Conservation (phyloP, 371 early-diverging fungal species). For the Apophysomyces variabilis region DNA sequence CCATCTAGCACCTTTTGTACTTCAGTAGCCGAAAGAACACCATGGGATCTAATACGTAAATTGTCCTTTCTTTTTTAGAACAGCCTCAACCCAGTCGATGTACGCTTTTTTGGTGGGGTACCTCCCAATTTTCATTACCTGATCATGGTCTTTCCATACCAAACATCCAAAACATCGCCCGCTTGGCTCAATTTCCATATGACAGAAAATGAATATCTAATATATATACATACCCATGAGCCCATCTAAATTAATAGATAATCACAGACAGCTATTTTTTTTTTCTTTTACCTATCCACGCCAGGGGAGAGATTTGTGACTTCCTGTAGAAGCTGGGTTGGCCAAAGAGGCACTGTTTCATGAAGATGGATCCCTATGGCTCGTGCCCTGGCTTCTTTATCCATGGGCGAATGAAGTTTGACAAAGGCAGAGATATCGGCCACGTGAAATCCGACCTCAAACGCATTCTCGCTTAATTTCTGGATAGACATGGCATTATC, state of each 20-base stretch:
- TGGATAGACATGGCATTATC: slow-evolving; percentile 91
- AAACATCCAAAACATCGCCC: slow-evolving; percentile 63
- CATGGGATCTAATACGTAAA: slow-evolving; percentile 67
- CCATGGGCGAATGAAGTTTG: slow-evolving; percentile 79
- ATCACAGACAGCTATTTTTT: neutral
- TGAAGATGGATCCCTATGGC: slow-evolving; percentile 93
- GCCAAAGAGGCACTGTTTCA: slow-evolving; percentile 95
- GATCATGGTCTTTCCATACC: slow-evolving; percentile 83
- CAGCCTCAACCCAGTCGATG: too few species aligned
- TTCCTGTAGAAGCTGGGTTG: slow-evolving; percentile 83
- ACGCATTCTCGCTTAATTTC: slow-evolving; percentile 61
- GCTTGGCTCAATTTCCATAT: slow-evolving; percentile 79
- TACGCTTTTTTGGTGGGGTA: neutral
- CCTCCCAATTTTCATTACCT: slow-evolving; percentile 32
- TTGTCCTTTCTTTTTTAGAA: slow-evolving; percentile 28
- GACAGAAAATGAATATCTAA: slow-evolving; percentile 84
- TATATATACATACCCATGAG: too few species aligned
- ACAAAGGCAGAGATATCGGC: slow-evolving; percentile 98
- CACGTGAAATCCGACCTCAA: slow-evolving; percentile 94
- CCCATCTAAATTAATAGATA: too few species aligned
- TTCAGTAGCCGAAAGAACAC: slow-evolving; percentile 77
- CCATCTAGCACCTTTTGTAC: slow-evolving; percentile 82
- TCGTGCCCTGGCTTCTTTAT: slow-evolving; percentile 87
- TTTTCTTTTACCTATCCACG: slow-evolving; percentile 23
- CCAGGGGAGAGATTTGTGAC: slow-evolving; percentile 31